Evolutionary conservation across 192 early-diverging fungal genomes (phyloP).

Genomic region (Coemansia sp.): DNA sequence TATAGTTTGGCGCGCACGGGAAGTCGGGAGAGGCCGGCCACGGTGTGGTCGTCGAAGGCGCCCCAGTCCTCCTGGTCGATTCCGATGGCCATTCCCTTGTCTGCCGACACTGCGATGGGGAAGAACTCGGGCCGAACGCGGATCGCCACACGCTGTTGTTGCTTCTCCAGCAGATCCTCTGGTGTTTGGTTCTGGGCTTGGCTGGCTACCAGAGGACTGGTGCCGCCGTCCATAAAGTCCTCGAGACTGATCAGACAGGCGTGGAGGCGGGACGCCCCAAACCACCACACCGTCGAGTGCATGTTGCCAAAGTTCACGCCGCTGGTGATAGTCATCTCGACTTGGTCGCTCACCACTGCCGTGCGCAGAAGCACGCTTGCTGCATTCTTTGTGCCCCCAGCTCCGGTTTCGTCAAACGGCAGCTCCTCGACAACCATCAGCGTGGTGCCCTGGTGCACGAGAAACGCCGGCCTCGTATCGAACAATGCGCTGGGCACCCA

Average conservation of each 20-base stretch:
- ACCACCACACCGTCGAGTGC: conserved; percentile 56
- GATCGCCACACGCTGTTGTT: not conserved
- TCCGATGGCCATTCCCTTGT: conserved; percentile 45
- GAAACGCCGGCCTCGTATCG: conserved; percentile 28
- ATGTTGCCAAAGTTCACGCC: conserved; percentile 55
- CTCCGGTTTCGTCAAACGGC: not conserved
- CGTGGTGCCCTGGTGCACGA: conserved; percentile 41
- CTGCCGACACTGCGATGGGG: conserved; percentile 44
- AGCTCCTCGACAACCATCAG: conserved; percentile 24
- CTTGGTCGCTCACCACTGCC: conserved; percentile 15
- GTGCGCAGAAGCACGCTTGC: not conserved
- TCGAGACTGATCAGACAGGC: conserved; percentile 47
- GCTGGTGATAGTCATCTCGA: conserved; percentile 33
- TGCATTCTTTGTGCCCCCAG: too few species aligned
- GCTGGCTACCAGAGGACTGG: conserved; percentile 5
- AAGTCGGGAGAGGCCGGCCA: conserved; percentile 26
- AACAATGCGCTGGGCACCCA: conserved; percentile 51
- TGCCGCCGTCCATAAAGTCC: conserved; percentile 49
- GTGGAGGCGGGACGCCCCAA: conserved; percentile 31
- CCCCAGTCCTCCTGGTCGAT: conserved; percentile 49
- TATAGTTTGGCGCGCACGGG: conserved; percentile 47
- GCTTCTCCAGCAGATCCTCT: not conserved
- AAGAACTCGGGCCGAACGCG: conserved; percentile 38
- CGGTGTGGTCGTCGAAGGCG: conserved; percentile 25
- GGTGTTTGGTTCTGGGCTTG: not conserved